Evolutionary conservation across 257 asterid species (phyloP).

Genomic region (Solanum dulcamara): DNA sequence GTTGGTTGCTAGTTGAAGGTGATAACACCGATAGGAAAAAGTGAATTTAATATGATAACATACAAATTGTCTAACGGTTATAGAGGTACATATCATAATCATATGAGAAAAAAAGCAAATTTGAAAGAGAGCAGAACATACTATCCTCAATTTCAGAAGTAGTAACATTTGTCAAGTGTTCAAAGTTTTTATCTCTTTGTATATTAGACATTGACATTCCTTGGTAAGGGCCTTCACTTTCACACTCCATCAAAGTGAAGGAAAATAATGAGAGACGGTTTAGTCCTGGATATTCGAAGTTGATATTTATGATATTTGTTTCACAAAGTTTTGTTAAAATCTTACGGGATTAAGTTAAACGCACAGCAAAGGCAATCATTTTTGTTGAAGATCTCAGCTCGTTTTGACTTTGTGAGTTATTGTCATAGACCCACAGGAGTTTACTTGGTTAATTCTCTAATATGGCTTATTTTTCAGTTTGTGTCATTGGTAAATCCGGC

Average conservation of each 20-base stretch:
- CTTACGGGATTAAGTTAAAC: neutral
- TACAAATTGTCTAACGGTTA: neutral
- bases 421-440: neutral
- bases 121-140: neutral
- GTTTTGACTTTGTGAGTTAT: neutral
- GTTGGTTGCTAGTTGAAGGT: neutral
- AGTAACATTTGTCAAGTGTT: neutral
- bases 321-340: neutral
- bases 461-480: constrained; percentile 47
- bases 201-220: neutral
- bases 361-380: neutral
- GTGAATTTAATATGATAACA: neutral
- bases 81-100: neutral
- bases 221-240: neutral
- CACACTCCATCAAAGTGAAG: neutral
- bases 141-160: neutral
- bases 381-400: neutral
- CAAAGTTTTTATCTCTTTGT: neutral
- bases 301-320: neutral
- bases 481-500: constrained; percentile 72
- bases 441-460: neutral
- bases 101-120: neutral
- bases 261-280: neutral
- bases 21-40: neutral
- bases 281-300: neutral